Evolutionary conservation across 2,329 filamentous ascomycete genomes (phyloP).

Genomic region (Iodosphaeria phyllophila): DNA sequence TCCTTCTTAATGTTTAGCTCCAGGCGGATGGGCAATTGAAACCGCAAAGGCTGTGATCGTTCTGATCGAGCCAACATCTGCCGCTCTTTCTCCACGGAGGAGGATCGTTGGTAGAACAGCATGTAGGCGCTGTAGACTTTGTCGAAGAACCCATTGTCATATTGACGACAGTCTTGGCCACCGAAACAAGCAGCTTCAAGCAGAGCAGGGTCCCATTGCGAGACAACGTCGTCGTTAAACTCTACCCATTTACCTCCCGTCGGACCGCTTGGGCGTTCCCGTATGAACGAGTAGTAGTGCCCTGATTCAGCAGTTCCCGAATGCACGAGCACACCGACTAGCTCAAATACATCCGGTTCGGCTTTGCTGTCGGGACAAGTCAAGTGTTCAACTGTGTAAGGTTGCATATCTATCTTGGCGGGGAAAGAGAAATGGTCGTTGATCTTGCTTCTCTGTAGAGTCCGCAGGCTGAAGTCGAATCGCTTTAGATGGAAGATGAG

Average conservation of each 20-base stretch:
- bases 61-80: constrained; percentile 20
- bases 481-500: constrained; percentile 89
- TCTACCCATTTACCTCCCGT: constrained; percentile 53
- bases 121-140: constrained; percentile 88
- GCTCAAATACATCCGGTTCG: constrained; percentile 64
- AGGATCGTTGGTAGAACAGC: constrained; percentile 83
- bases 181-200: constrained; percentile 69
- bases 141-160: constrained; percentile 31
- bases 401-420: constrained; percentile 62
- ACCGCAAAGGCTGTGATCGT: constrained; percentile 21
- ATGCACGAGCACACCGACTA: constrained; percentile 90
- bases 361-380: constrained; percentile 37
- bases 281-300: constrained; percentile 93
- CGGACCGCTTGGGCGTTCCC: constrained; percentile 46
- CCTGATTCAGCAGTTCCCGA: constrained; percentile 84
- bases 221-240: constrained; percentile 83
- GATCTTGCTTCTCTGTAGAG: constrained; percentile 73
- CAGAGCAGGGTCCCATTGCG: constrained; percentile 50
- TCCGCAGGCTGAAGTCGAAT: constrained; percentile 64
- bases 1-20: constrained; percentile 46
- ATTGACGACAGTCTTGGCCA: constrained; percentile 38
- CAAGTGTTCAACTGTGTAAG: constrained; percentile 75
- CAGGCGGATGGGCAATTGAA: constrained; percentile 24
- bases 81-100: constrained; percentile 38
- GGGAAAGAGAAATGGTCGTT: constrained; percentile 93